phyloP scores from a whole-genome alignment of 345 rosid species.

The Cardamine chenopodiifolia region DNA sequence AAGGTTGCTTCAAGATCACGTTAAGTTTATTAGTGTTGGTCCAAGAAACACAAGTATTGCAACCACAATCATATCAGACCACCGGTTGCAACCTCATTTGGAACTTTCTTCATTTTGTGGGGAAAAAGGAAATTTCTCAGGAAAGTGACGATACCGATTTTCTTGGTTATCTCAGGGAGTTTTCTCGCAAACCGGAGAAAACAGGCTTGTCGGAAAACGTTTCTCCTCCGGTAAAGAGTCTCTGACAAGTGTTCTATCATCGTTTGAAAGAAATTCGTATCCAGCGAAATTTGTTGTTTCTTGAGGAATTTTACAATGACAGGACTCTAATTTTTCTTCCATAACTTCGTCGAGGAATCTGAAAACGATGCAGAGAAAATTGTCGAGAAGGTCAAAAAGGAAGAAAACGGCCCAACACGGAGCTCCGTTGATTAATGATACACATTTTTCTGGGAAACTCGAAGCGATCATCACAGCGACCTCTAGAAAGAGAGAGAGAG shows the following conservation, averaged over 20 bases:
- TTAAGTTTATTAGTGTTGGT: slow-evolving; percentile 53
- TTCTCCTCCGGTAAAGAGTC: slow-evolving; percentile 62
- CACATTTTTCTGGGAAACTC: slow-evolving; percentile 41
- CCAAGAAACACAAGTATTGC: slow-evolving; percentile 67
- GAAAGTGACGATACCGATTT: slow-evolving; percentile 19
- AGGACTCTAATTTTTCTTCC: slow-evolving; percentile 50
- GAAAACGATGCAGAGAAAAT: slow-evolving; percentile 50
- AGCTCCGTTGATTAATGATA: slow-evolving; percentile 32
- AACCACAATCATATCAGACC: slow-evolving; percentile 88
- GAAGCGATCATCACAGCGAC: slow-evolving; percentile 34
- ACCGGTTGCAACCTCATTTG: slow-evolving; percentile 39
- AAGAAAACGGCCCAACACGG: slow-evolving; percentile 51
- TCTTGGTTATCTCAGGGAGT: slow-evolving; percentile 41
- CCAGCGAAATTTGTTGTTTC: slow-evolving; percentile 17
- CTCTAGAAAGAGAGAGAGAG: slow-evolving; percentile 13
- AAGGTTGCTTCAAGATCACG: slow-evolving; percentile 53
- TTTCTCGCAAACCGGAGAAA: slow-evolving; percentile 45
- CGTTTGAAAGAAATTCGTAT: slow-evolving; percentile 30
- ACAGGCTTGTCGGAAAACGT: slow-evolving; percentile 53
- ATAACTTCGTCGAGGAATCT: slow-evolving; percentile 56
- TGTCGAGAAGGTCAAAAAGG: slow-evolving; percentile 60
- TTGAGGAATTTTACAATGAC: slow-evolving; percentile 47
- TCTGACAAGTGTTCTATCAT: slow-evolving; percentile 49
- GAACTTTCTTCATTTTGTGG: background rate
- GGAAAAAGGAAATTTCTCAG: slow-evolving; percentile 24